Percentiles rank a stretch among this genome's conserved stretches.
Evolutionary conservation across 2,329 filamentous ascomycete species (phyloP).

Genomic region (Botrytis paeoniae): DNA sequence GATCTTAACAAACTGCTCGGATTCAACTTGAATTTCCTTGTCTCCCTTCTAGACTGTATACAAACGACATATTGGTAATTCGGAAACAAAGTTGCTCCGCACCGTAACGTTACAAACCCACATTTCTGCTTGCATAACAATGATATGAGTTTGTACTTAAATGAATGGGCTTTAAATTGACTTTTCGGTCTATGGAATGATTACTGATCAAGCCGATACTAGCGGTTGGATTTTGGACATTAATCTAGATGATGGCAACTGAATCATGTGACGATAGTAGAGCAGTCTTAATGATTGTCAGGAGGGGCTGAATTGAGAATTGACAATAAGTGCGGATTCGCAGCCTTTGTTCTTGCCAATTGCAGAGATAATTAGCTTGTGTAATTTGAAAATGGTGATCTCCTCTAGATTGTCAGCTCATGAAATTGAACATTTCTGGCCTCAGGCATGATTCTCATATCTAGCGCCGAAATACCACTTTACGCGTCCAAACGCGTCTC

Average conservation of each 20-base stretch:
- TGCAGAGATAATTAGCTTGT: background rate
- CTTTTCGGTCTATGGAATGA: background rate
- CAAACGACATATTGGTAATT: background rate
- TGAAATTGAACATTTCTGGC: background rate
- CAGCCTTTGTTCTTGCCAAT: background rate
- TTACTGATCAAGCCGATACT: background rate
- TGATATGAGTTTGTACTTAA: background rate
- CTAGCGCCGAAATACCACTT: slow-evolving; percentile 1
- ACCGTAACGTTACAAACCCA: background rate
- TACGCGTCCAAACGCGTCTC: slow-evolving; percentile 17
- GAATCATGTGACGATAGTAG: background rate
- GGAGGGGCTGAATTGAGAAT: background rate
- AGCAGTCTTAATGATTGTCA: background rate
- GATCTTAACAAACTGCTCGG: background rate
- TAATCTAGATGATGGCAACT: background rate
- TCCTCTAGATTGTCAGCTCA: background rate
- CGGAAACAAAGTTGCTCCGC: background rate
- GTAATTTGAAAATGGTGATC: background rate
- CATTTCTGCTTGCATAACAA: background rate
- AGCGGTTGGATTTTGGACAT: background rate
- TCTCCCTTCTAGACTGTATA: background rate
- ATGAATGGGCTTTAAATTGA: background rate
- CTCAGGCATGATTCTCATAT: background rate
- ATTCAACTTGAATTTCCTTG: background rate
- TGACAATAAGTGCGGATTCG: background rate